Conservation (phyloP, 176 grass and related monocot species). For the Luzula sylvatica region DNA sequence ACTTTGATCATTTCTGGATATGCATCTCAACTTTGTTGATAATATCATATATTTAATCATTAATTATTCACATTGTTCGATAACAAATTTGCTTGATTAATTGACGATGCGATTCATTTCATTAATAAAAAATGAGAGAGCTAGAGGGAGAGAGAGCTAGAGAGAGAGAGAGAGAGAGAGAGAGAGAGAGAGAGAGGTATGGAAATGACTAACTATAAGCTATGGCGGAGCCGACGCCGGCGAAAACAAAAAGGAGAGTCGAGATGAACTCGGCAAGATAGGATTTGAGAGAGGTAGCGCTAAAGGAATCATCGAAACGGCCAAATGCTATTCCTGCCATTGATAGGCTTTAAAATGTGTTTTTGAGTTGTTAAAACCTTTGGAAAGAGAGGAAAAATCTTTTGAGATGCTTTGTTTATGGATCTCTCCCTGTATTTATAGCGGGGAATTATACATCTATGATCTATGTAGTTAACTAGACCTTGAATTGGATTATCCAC, state of each 20-base stretch:
- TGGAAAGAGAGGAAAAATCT: neutral
- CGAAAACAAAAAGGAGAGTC: conserved; percentile 64
- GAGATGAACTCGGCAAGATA: conserved; percentile 78
- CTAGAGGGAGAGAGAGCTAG: neutral
- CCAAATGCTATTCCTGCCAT: conserved; percentile 44
- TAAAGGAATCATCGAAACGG: conserved; percentile 59
- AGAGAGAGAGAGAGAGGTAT: neutral
- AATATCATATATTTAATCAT: neutral
- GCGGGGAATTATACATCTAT: too few species aligned
- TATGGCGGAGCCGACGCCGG: conserved; percentile 70
- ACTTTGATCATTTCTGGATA: neutral
- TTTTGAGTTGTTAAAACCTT: neutral
- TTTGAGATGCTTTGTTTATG: neutral
- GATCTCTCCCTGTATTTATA: conserved; percentile 9
- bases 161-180: too few species aligned
- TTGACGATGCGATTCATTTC: neutral
- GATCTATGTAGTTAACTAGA: too few species aligned
- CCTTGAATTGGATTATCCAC: conserved; percentile 4
- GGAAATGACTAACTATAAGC: conserved; percentile 40
- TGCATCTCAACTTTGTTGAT: neutral
- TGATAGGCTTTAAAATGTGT: neutral
- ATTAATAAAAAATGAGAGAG: neutral
- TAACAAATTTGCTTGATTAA: neutral
- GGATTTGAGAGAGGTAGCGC: conserved; percentile 41
- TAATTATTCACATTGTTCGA: neutral